Base-by-base conservation (phyloP, 306 rosid species). In the Acacia crassicarpa region DNA sequence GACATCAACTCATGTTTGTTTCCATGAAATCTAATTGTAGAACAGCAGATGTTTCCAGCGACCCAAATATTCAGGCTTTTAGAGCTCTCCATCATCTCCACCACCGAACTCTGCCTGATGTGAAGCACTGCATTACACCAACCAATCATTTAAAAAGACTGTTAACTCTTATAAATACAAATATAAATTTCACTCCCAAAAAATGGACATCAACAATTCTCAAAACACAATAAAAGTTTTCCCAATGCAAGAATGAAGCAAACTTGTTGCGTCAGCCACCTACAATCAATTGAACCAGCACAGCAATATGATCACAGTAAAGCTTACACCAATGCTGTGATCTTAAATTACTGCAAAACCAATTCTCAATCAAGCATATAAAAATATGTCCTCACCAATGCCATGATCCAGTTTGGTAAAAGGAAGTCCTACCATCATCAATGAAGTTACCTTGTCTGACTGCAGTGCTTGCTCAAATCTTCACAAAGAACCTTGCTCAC, bases 401-500 rank as follows among this genome's bases (percentile, higher is more conserved):
- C 80, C 23, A 79, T 61, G 75, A 72, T 84, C 49, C 69, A 70
- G 53, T 22, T 23, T 30, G 9, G 59, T 49, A 74, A 44, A 72
- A 76, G 77, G 49, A 80, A 81, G 77, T 41, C 75, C 25, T 23
- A 77, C 30, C 15, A 77, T 63, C 70, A 83, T 78, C 68, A 75
- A 54, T 43, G 17, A 85, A 41, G 72, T 70, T 89, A 93, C 97
- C 94, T 89, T 10, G 81, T 82, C 80, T 78, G 89, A 87, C 89
- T 84, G 89, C 97, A 96, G 83, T 96, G 99, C 81, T 86, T 80
- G 87, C 97, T 93, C 85, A 95, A 86, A 89, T 92, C 93, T 85
- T 92, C 88, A 81, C 99, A 95, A 77, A 95, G 91, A 87, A 92
- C 93, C 85, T 89, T 91, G 93, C 85, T 91, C 82, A 96, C 98